Base-by-base conservation (phyloP, 2,329 filamentous ascomycete genomes). In the Pseudocercospora pini-densiflorae region DNA sequence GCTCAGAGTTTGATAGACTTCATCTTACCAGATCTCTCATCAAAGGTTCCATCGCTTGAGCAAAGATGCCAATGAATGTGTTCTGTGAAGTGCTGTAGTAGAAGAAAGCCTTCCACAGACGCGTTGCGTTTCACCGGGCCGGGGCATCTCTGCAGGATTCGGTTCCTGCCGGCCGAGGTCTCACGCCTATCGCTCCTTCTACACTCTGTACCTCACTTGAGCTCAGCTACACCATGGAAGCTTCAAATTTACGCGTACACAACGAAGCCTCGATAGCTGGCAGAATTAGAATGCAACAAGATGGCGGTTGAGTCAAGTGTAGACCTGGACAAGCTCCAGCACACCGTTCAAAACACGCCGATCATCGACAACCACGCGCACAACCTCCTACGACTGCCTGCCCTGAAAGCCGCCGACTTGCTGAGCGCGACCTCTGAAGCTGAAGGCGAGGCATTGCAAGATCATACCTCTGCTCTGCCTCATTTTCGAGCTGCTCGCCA, bases 301-400 rank as follows among this genome's bases (percentile, higher is more conserved):
- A 62, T 66, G 64, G 60, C 60, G 51, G 59, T 10, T 59, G 45
- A 59, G 24, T 16, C 51, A 29, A 31, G 5, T 31, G 40, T 33
- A n/a, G 47, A n/a, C 16, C 61, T 76, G 8, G 65, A 71, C n/a
- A 72, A 74, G 33, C 67, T 76, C n/a, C 73, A 69, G 23, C 31
- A 67, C 9, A 62, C 75, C 33, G 71, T 77, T 23, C 71, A 65
- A 8, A 72, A 66, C 0, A 73, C 68, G 23, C 90, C 90, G 2
- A 87, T 92, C 71, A 88, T 93, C 76, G 90, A 93, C 79, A 88
- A 91, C 71, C 90, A 92, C 74, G 89, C 88, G 2, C 90, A 92
- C 70, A 90, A 90, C 29, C 82, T 93, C 0, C 84, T 92, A 9
- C 85, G 85, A 43, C 80, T 81, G 6, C 79, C 82, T 21, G 77